Percentiles rank a stretch among this genome's conserved stretches.
phyloP scores from a whole-genome alignment of 1,284 basidiomycete species.

The Agaricales sp. region DNA sequence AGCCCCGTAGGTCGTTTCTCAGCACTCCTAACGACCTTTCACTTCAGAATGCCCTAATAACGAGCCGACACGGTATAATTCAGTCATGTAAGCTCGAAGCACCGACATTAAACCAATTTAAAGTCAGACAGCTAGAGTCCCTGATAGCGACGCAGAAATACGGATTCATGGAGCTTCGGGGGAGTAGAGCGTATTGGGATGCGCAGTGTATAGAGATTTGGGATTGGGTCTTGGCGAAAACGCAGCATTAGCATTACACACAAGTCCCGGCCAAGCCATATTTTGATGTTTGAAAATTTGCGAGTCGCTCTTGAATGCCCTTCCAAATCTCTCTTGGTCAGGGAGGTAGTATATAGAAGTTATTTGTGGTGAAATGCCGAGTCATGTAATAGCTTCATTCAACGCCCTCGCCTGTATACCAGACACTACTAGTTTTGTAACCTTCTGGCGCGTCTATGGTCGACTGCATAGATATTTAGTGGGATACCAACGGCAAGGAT shows the following conservation, averaged over 20 bases:
- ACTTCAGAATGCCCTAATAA: not conserved
- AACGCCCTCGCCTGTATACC: constrained; percentile 50
- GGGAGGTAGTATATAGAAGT: no score
- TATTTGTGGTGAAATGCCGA: no score
- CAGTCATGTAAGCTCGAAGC: not conserved
- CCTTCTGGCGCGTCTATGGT: constrained; percentile 27
- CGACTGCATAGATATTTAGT: constrained; percentile 22
- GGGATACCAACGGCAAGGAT: constrained; percentile 1
- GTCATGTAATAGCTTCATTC: constrained; percentile 12
- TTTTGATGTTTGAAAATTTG: no score
- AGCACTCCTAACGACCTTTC: no score
- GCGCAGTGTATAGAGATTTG: not conserved
- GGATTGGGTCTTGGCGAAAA: not conserved
- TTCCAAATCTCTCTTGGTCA: no score
- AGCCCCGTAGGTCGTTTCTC: no score
- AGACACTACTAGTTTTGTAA: constrained; percentile 61
- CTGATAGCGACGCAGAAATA: constrained; percentile 36
- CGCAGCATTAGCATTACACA: constrained; percentile 1
- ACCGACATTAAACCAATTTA: not conserved
- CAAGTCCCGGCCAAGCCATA: no score
- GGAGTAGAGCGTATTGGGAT: constrained; percentile 4
- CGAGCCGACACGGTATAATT: not conserved
- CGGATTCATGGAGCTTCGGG: constrained; percentile 32
- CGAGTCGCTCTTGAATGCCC: no score
- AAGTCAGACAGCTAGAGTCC: not conserved